These are phyloP conservation scores for Lachnellula occidentalis DNA, from an alignment of 2,329 filamentous ascomycete genomes.

Conservation along the genomic window DNA sequence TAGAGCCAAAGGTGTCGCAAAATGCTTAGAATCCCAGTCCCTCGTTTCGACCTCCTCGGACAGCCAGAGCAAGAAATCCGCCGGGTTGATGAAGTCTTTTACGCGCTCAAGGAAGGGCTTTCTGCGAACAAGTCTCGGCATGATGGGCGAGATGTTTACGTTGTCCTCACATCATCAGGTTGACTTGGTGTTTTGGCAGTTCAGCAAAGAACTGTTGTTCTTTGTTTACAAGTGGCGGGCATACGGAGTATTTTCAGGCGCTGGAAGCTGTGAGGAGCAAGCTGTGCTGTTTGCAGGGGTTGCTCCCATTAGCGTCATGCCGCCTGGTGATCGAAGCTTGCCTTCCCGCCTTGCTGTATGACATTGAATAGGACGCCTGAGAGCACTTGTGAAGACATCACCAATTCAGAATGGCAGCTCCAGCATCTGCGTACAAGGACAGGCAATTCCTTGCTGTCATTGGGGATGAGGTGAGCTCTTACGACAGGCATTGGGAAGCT, in stretches of 20 bases:
- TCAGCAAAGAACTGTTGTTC: neutral
- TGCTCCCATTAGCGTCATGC: conserved; percentile 9
- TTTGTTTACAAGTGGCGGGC: conserved; percentile 19
- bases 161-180: conserved; percentile 33
- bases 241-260: neutral
- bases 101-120: conserved; percentile 77
- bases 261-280: neutral
- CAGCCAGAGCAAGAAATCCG: conserved; percentile 84
- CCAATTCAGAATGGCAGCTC: conserved; percentile 48
- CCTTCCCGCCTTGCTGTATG: neutral
- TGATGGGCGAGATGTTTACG: conserved; percentile 28
- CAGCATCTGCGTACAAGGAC: conserved; percentile 64
- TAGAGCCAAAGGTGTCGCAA: conserved; percentile 71
- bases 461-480: conserved; percentile 72
- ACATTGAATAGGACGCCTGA: neutral
- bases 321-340: conserved; percentile 5
- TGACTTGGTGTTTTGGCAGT: neutral
- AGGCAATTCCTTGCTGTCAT: conserved; percentile 96
- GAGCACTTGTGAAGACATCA: neutral
- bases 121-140: conserved; percentile 78
- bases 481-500: neutral
- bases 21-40: conserved; percentile 80
- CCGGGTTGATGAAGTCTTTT: conserved; percentile 73
- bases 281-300: conserved; percentile 2
- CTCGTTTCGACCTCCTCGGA: conserved; percentile 89